Base-by-base conservation (phyloP, 2,329 filamentous ascomycete genomes). In the Fusarium sp. region DNA sequence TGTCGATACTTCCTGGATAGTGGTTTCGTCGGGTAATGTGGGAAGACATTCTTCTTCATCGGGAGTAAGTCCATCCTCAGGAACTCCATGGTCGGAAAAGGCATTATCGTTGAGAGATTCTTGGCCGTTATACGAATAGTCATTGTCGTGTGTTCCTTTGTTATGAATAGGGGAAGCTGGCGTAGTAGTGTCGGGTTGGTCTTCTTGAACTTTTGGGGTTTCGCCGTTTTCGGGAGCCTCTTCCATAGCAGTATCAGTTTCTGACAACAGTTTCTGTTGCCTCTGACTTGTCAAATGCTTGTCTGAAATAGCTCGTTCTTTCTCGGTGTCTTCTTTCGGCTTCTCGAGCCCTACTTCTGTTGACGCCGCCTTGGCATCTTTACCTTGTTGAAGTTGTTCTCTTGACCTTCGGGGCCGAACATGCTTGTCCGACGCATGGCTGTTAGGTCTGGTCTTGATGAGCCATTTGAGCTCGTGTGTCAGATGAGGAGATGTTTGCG, bases 381-480 rank as follows among this genome's bases (percentile, higher is more conserved):
- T 11, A n/a, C 11, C 3, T 20, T 38, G 40, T 20, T 50, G 50
- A 6, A 57, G 26, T 19, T 6, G 48, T 23, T 62, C 45, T 10
- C 38, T 42, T 23, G 65, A 39, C 19, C 28, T 48, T 36, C 43
- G 36, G 19, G 48, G 9, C 38, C 53, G 46, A 7, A 43, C 11
- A 21, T 28, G n/a, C n/a, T 43, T 44, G 7, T 38, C 30, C 4
- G 19, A 17, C 14, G 23, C 4, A 34, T 24, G 32, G 7, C 39
- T 47, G n/a, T 61, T 55, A 5, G 53, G 60, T 6, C 47, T 59
- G 36, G 57, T 65, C 38, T 57, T 65, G 34, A 52, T 61, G 15
- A 65, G 65, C 66, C 56, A 71, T 42, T 43, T 68, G 8, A 73
- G 44, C 24, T 71, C 63, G 10, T 32, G 50, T 12, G 46, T 51